A percentile compares a stretch with the other conserved stretches of the same genome.
Evolutionary conservation across 768 basidiomycete genomes (phyloP).

Genomic region (Cystobasidium tubakii): DNA sequence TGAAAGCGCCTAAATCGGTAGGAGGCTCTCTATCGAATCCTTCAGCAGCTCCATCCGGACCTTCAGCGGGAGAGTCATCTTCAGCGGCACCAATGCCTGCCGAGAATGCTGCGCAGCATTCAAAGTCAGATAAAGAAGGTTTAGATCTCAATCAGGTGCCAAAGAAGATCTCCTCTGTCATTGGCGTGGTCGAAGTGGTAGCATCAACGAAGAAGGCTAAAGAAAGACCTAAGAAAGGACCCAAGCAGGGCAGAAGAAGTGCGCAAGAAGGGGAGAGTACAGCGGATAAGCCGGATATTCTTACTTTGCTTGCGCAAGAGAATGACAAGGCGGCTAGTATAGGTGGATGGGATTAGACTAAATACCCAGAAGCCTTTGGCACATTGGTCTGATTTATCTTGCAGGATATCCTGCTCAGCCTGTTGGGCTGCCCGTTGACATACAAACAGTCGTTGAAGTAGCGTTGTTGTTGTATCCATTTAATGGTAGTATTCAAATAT

Average conservation of each 20-base stretch:
- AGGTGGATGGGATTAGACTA: slow-evolving; percentile 7
- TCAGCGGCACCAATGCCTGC: not conserved
- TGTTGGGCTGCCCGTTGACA: no score
- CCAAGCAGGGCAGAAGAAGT: not conserved
- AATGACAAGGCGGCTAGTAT: slow-evolving; percentile 1
- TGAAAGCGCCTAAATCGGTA: not conserved
- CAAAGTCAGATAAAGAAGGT: not conserved
- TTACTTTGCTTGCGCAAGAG: not conserved
- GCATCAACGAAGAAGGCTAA: slow-evolving; percentile 18
- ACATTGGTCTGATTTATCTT: no score
- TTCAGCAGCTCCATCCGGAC: not conserved
- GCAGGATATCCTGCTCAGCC: no score
- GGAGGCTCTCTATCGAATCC: slow-evolving; percentile 7
- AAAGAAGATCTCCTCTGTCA: not conserved
- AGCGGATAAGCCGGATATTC: slow-evolving; percentile 10
- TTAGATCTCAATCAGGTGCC: not conserved
- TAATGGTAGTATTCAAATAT: not conserved
- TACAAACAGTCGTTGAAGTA: no score
- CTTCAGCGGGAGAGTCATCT: not conserved
- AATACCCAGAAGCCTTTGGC: no score
- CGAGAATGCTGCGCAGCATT: not conserved
- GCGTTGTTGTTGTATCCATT: not conserved
- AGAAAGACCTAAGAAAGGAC: not conserved
- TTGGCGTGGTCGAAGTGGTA: slow-evolving; percentile 12
- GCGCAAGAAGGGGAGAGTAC: not conserved